Evolutionary conservation across 2,329 filamentous ascomycete genomes (phyloP).

Genomic region (Cryphonectria parasitica): DNA sequence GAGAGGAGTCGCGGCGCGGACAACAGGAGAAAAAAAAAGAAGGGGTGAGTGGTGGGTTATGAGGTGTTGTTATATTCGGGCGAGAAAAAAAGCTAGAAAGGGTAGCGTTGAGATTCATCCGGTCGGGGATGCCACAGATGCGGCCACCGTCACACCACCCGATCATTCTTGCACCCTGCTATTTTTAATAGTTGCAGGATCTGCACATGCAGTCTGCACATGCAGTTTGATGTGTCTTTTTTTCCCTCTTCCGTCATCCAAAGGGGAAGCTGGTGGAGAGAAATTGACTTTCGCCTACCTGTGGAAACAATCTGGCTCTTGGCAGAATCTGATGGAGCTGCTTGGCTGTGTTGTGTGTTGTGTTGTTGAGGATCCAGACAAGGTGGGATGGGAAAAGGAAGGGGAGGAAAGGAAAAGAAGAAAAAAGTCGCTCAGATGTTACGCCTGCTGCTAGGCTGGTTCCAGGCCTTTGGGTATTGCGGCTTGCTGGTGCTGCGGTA

Average conservation of each 20-base stretch:
- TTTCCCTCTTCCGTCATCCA: neutral
- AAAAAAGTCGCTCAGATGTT: slow-evolving; percentile 27
- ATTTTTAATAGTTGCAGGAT: neutral
- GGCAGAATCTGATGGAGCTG: neutral
- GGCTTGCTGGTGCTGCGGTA: neutral
- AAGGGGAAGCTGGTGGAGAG: neutral
- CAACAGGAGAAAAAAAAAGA: slow-evolving; percentile 9
- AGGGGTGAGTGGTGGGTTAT: slow-evolving; percentile 24
- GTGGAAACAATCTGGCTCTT: neutral
- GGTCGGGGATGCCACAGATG: slow-evolving; percentile 13
- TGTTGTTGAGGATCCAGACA: slow-evolving; percentile 1
- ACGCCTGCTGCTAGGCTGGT: neutral
- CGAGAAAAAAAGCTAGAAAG: slow-evolving; percentile 29
- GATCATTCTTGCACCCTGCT: slow-evolving; percentile 2
- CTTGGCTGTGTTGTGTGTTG: slow-evolving; percentile 15
- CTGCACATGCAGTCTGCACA: too few relatives aligned
- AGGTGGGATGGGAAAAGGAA: neutral
- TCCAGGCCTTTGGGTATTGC: slow-evolving; percentile 4
- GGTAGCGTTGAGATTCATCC: slow-evolving; percentile 11
- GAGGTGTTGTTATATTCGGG: slow-evolving; percentile 25
- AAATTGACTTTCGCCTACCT: slow-evolving; percentile 5
- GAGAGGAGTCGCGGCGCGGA: slow-evolving; percentile 20
- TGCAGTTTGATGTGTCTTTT: neutral
- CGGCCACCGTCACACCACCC: slow-evolving; percentile 19
- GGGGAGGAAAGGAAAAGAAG: slow-evolving; percentile 11